Percentiles rank a stretch among this genome's conserved stretches.
phyloP scores from a whole-genome alignment of 2,329 filamentous ascomycete genomes.

The Calonectria hongkongensis region DNA sequence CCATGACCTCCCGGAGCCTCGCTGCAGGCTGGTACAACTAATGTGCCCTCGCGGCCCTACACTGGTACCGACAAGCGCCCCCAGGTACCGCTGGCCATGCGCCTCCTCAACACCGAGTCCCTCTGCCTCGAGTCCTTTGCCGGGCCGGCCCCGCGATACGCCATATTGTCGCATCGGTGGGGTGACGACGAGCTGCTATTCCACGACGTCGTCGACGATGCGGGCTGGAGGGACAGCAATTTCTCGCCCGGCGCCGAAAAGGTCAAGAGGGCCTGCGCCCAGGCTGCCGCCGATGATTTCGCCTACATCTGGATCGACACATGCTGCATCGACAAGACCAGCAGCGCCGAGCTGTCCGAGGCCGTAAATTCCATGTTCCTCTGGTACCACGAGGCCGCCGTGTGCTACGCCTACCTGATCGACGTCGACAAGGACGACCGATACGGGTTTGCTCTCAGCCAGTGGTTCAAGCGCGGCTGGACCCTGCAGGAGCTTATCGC shows the following conservation, averaged over 20 bases:
- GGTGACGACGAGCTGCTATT: conserved; percentile 37
- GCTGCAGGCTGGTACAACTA: conserved; percentile 36
- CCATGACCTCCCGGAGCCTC: conserved; percentile 31
- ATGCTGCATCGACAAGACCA: conserved; percentile 53
- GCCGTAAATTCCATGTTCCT: conserved; percentile 55
- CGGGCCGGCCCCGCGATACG: conserved; percentile 43
- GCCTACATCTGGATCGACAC: conserved; percentile 56
- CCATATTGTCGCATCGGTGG: conserved; percentile 50
- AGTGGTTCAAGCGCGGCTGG: conserved; percentile 52
- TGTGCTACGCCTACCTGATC: conserved; percentile 53
- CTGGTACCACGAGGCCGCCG: conserved; percentile 52
- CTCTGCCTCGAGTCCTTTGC: conserved; percentile 42
- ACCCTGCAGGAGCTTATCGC: conserved; percentile 57
- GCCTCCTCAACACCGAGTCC: conserved; percentile 45
- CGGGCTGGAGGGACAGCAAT: conserved; percentile 12
- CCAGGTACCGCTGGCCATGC: conserved; percentile 40
- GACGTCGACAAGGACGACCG: conserved; percentile 44
- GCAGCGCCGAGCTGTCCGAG: conserved; percentile 56
- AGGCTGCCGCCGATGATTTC: conserved; percentile 42
- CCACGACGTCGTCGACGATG: conserved; percentile 31
- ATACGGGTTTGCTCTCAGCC: conserved; percentile 33
- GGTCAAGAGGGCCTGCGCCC: conserved; percentile 45
- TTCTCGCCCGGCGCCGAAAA: conserved; percentile 52
- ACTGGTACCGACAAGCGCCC: conserved; percentile 3
- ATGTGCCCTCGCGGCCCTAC: conserved; percentile 29